These are phyloP conservation scores for Clitoria ternatea DNA, from an alignment of 306 rosid genomes.

Conservation along the genomic window DNA sequence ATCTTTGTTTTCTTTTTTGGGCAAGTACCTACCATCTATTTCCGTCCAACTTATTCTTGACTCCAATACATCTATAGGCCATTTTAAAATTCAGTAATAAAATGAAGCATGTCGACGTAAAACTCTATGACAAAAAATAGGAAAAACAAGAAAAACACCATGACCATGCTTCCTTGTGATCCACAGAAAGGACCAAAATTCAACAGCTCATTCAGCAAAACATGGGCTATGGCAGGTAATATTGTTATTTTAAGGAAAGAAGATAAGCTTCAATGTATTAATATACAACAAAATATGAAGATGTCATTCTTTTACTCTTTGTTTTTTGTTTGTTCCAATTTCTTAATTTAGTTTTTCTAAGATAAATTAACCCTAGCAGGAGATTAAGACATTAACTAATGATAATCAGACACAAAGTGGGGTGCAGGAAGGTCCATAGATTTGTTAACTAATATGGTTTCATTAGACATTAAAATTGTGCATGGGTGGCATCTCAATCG, in stretches of 20 bases:
- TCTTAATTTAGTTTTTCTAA: not conserved
- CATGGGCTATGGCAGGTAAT: slow-evolving; percentile 5
- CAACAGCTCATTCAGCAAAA: slow-evolving; percentile 8
- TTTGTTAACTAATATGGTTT: too few relatives aligned
- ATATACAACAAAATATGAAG: slow-evolving; percentile 8
- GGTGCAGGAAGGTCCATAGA: not conserved
- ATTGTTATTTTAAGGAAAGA: slow-evolving; percentile 9
- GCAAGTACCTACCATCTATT: too few relatives aligned
- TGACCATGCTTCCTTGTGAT: slow-evolving; percentile 17
- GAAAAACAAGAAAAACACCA: not conserved
- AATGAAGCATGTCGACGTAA: not conserved
- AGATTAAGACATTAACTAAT: too few relatives aligned
- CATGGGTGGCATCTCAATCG: slow-evolving; percentile 4
- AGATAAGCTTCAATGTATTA: slow-evolving; percentile 29
- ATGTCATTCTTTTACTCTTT: slow-evolving; percentile 17
- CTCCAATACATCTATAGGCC: too few relatives aligned
- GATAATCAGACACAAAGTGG: too few relatives aligned
- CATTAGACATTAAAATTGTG: slow-evolving; percentile 3
- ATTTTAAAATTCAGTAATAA: not conserved
- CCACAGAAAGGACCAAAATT: slow-evolving; percentile 13
- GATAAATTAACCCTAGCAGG: slow-evolving; percentile 13
- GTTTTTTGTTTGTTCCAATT: not conserved
- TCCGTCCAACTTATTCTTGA: too few relatives aligned
- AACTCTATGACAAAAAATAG: not conserved
- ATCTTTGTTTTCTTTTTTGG: too few relatives aligned